Evolutionary conservation across 2,329 filamentous ascomycete species (phyloP).

Genomic region (Pseudogymnoascus sp.): DNA sequence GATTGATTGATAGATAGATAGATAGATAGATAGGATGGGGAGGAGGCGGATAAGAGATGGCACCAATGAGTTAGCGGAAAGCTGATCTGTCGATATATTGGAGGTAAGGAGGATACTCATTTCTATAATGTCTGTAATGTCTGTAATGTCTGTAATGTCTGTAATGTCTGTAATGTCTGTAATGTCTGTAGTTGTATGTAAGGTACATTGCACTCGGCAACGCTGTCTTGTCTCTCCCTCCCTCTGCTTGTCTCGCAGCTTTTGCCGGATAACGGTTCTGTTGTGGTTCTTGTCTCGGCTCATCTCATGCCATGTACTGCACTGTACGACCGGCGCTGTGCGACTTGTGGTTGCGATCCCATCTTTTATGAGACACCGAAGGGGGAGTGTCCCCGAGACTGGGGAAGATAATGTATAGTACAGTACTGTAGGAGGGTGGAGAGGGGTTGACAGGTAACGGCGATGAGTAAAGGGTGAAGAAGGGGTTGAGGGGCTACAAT

Average conservation of each 20-base stretch:
- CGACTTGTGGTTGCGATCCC: background rate
- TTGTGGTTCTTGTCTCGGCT: background rate
- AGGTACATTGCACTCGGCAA: background rate
- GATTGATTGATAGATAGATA: background rate
- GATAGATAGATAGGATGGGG: background rate
- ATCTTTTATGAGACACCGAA: slow-evolving; percentile 1
- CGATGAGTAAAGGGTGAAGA: background rate
- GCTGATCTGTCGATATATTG: background rate
- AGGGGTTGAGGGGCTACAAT: background rate
- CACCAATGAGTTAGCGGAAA: background rate
- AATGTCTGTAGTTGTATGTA: background rate
- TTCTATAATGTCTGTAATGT: background rate
- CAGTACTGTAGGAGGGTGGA: no score
- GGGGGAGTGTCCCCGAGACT: background rate
- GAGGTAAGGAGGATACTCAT: background rate
- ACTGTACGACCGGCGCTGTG: slow-evolving; percentile 1
- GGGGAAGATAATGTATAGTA: background rate
- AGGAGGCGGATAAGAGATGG: background rate
- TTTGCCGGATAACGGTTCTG: slow-evolving; percentile 4
- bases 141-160: no score
- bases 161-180: background rate
- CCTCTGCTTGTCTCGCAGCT: background rate
- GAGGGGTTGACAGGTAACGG: background rate
- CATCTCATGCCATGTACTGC: background rate
- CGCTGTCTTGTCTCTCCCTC: no score